Base-by-base conservation (phyloP, 345 rosid genomes). In the Salix purpurea region DNA sequence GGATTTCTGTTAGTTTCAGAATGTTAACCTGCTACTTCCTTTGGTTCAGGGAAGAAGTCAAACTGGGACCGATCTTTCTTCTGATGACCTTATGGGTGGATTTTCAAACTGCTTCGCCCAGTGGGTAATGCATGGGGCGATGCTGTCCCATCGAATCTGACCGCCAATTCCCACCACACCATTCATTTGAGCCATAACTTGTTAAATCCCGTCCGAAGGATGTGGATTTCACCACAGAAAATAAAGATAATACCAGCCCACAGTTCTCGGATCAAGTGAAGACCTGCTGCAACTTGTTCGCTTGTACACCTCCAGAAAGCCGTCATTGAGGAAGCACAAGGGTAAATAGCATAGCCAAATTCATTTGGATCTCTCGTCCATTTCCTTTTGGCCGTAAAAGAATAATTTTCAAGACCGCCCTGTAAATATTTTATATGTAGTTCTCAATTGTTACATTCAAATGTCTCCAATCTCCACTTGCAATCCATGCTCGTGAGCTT, bases 51-150 rank as follows among this genome's bases (percentile, higher is more conserved):
- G 84, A 81, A 82, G 84, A 65, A 84, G 79, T 70, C 77, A 75
- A 36, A 79, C 42, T 0, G 82, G 67, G 18, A 78, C 75, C 1
- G 72, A 79, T 13, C 60, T 70, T 50, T 23, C 65, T 9, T 28
- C 70, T 0, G 76, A 79, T 69, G 78, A 77, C 6, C 69, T 56
- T 40, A 30, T 67, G 58, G 70, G 74, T 44, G 85, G 80, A 74
- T 88, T 83, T 69, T 79, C 94, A 24, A 78, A 86, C 67, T 83
- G 87, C 62, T 96, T 91, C 65, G 74, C 60, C 42, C 81, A 82
- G 65, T 96, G 99, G 99, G 91, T 96, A 56, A 85, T 77, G 37
- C 74, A 89, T 21, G 97, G 92, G 54, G 93, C 83, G 65, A 69
- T 81, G 77, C 78, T 83, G 61, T 82, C 71, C 83, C 79, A 16